phyloP scores from a whole-genome alignment of 2,329 filamentous ascomycete species.

The Penicillium sp. region DNA sequence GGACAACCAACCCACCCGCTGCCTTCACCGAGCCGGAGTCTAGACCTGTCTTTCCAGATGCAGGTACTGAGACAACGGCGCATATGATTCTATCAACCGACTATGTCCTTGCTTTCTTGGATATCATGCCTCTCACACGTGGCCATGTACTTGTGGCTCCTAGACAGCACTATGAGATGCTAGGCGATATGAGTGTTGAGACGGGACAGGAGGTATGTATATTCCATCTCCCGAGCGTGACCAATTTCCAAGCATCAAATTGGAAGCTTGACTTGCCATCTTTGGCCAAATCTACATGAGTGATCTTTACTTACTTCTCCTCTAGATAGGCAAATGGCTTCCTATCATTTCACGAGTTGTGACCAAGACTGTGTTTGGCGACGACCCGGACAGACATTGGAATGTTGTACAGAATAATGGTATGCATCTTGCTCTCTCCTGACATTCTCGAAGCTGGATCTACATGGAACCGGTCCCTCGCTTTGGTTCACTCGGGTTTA shows the following conservation, averaged over 20 bases:
- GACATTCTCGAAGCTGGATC: not conserved
- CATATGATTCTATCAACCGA: constrained; percentile 74
- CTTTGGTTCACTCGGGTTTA: not conserved
- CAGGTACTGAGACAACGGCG: constrained; percentile 21
- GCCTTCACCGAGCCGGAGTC: constrained; percentile 25
- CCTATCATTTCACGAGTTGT: constrained; percentile 64
- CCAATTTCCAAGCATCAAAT: not conserved
- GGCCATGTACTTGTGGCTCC: constrained; percentile 84
- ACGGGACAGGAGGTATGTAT: constrained; percentile 66
- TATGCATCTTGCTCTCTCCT: constrained; percentile 23
- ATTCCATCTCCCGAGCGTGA: not conserved
- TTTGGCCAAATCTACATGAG: not conserved
- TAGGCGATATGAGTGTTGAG: constrained; percentile 64
- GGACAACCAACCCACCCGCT: constrained; percentile 48
- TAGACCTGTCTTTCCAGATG: constrained; percentile 16
- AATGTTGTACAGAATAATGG: constrained; percentile 97
- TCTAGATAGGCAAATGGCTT: constrained; percentile 46
- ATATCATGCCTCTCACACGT: constrained; percentile 81
- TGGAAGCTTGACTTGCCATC: not conserved
- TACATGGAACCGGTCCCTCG: not conserved
- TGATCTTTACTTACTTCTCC: not conserved
- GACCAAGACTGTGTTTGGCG: constrained; percentile 63
- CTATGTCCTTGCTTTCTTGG: constrained; percentile 79
- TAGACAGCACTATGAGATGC: constrained; percentile 71
- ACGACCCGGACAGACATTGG: constrained; percentile 64